Evolutionary conservation across 768 basidiomycete genomes (phyloP).

Genomic region (Podaxis mareebaensis): DNA sequence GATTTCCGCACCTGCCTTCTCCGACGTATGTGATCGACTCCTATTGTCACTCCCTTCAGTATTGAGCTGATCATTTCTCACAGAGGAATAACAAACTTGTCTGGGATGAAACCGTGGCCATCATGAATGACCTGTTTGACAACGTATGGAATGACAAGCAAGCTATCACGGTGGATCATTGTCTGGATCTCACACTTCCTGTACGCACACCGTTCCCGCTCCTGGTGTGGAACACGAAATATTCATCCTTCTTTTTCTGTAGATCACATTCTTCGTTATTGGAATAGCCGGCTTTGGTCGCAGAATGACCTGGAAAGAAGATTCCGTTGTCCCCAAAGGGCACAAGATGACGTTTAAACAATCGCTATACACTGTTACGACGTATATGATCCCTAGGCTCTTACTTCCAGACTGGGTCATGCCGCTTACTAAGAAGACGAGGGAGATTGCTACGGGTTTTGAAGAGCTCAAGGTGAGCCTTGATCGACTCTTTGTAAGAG

Average conservation of each 20-base stretch:
- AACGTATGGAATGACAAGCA: slow-evolving; percentile 45
- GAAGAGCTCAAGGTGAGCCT: slow-evolving; percentile 37
- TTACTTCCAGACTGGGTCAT: slow-evolving; percentile 37
- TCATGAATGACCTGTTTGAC: slow-evolving; percentile 40
- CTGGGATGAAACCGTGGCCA: slow-evolving; percentile 44
- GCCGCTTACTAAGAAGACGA: slow-evolving; percentile 31
- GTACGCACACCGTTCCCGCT: slow-evolving; percentile 29
- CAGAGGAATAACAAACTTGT: slow-evolving; percentile 47
- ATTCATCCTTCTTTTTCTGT: background rate
- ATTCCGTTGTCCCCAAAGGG: slow-evolving; percentile 33
- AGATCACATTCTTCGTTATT: slow-evolving; percentile 56
- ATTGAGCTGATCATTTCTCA: background rate
- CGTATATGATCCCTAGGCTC: slow-evolving; percentile 29
- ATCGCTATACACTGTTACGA: slow-evolving; percentile 39
- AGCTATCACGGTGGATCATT: slow-evolving; percentile 40
- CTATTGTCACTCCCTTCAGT: background rate
- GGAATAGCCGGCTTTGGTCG: slow-evolving; percentile 47
- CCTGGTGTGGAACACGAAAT: background rate
- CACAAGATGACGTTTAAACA: slow-evolving; percentile 46
- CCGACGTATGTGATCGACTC: slow-evolving; percentile 41
- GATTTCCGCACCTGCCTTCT: slow-evolving; percentile 62
- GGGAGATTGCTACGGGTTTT: slow-evolving; percentile 35
- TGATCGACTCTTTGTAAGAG: background rate
- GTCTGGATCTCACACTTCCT: slow-evolving; percentile 49
- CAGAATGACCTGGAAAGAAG: slow-evolving; percentile 43